A percentile compares a stretch with the other conserved stretches of the same genome.
Evolutionary conservation across 208 protist genomes (phyloP).

Genomic region (Leishmania martiniquensis): DNA sequence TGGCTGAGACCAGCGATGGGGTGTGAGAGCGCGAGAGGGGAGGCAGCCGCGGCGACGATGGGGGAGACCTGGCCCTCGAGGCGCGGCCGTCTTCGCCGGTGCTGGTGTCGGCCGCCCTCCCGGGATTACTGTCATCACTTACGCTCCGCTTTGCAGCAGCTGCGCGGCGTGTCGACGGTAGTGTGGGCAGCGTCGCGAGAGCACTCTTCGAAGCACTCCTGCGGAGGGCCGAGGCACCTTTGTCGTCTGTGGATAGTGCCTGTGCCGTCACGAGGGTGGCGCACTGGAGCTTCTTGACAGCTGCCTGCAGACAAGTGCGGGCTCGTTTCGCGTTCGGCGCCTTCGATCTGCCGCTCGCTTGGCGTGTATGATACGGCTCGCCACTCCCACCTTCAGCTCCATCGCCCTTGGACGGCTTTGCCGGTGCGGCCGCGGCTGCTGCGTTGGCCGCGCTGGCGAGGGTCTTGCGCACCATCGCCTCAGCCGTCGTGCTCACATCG

Average conservation of each 20-base stretch:
- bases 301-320: conserved; percentile 15
- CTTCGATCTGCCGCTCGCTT: neutral
- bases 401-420: conserved; percentile 1
- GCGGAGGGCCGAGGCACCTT: neutral
- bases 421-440: neutral
- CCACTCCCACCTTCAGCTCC: neutral
- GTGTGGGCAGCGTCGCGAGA: neutral
- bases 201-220: neutral
- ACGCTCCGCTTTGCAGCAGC: neutral
- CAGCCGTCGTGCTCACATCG: conserved; percentile 25
- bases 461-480: neutral
- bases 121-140: too few species aligned
- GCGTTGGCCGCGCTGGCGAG: neutral
- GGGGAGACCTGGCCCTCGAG: neutral
- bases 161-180: neutral
- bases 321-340: conserved; percentile 15
- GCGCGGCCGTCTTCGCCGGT: neutral
- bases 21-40: too few species aligned
- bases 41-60: neutral
- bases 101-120: conserved; percentile 3
- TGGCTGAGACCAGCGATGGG: too few species aligned
- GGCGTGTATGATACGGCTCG: neutral
- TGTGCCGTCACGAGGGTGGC: conserved; percentile 15
- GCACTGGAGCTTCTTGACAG: conserved; percentile 26
- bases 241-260: conserved; percentile 5